Percentiles rank a stretch among this genome's conserved stretches.
These are phyloP conservation scores for Obelidium mucronatum DNA, from an alignment of 192 early-diverging fungal genomes.

Conservation along the genomic window DNA sequence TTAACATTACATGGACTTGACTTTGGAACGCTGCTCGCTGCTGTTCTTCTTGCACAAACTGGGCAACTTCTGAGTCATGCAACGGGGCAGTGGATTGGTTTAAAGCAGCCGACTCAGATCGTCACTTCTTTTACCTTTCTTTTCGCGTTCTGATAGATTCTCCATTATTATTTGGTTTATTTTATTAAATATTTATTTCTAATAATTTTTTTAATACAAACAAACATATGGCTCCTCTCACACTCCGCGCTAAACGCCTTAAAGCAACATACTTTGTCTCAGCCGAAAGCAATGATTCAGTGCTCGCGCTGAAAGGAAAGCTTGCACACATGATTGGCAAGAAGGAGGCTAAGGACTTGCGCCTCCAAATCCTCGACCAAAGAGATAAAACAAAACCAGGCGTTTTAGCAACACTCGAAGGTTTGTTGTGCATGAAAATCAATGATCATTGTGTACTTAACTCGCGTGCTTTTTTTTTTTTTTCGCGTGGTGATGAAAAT, in stretches of 20 bases:
- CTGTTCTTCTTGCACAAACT: slow-evolving; percentile 30
- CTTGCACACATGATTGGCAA: slow-evolving; percentile 33
- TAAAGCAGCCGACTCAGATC: too few species aligned
- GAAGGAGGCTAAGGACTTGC: slow-evolving; percentile 42
- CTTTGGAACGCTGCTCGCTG: slow-evolving; percentile 27
- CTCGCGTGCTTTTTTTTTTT: too few species aligned
- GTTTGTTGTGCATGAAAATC: too few species aligned
- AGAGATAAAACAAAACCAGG: too few species aligned
- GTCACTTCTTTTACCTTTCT: slow-evolving; percentile 10
- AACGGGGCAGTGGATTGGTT: too few species aligned
- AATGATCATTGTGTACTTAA: too few species aligned
- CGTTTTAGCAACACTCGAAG: too few species aligned
- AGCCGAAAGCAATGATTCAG: slow-evolving; percentile 37
- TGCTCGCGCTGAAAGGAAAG: slow-evolving; percentile 43
- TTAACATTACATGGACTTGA: slow-evolving; percentile 31
- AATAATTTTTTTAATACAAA: neutral
- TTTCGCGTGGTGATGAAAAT: too few species aligned
- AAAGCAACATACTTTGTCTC: slow-evolving; percentile 55
- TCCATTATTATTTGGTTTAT: slow-evolving; percentile 7
- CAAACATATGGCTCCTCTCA: slow-evolving; percentile 11
- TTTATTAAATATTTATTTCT: neutral
- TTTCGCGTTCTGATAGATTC: neutral
- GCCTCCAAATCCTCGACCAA: slow-evolving; percentile 34
- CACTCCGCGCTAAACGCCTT: slow-evolving; percentile 50
- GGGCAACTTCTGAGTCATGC: neutral